A percentile compares a stretch with the other conserved stretches of the same genome.
Conservation (phyloP, 2,329 filamentous ascomycete genomes). For the Cadophora sp. region DNA sequence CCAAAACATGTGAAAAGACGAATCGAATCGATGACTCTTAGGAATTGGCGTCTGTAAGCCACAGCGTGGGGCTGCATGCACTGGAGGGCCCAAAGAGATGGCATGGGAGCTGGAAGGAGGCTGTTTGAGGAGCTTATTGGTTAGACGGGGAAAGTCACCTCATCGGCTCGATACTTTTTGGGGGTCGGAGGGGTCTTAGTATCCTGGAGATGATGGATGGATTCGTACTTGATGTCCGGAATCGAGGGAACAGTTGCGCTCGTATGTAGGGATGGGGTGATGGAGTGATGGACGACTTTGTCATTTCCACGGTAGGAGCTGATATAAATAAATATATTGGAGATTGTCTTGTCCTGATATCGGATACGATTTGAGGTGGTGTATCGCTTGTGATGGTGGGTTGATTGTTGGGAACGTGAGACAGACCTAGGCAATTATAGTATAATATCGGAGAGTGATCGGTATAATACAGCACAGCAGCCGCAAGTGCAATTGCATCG, state of each 20-base stretch:
- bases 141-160: slow-evolving; percentile 16
- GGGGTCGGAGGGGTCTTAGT: slow-evolving; percentile 3
- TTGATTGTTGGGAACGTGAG: slow-evolving; percentile 3
- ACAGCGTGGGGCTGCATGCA: slow-evolving; percentile 22
- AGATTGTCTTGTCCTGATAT: not conserved
- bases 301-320: not conserved
- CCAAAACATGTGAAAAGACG: slow-evolving; percentile 29
- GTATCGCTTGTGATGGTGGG: not conserved
- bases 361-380: not conserved
- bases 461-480: not conserved
- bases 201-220: not conserved
- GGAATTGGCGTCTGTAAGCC: slow-evolving; percentile 24
- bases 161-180: slow-evolving; percentile 25
- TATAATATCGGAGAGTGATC: not conserved
- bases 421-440: not conserved
- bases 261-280: not conserved
- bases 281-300: not conserved
- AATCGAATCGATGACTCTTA: slow-evolving; percentile 30
- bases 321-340: slow-evolving; percentile 1
- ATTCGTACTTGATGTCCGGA: not conserved
- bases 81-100: slow-evolving; percentile 20
- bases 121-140: slow-evolving; percentile 14
- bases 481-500: not conserved
- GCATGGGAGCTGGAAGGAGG: slow-evolving; percentile 17
- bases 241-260: not conserved